A percentile compares a stretch with the other conserved stretches of the same genome.
Conservation (phyloP, 2,329 filamentous ascomycete species). For the Daldinia sp. region DNA sequence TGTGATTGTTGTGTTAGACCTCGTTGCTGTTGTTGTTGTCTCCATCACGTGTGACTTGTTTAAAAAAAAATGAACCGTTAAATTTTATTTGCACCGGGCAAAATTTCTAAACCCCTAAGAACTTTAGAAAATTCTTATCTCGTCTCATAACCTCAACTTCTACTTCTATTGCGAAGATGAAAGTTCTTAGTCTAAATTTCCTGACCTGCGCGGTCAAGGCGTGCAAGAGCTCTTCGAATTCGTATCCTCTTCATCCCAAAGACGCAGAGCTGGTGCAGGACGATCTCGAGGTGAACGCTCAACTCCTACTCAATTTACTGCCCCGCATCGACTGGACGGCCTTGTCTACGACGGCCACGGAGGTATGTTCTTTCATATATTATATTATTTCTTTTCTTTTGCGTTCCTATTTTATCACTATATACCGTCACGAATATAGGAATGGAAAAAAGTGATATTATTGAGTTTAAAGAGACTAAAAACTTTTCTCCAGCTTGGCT, state of each 20-base stretch:
- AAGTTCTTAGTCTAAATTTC: slow-evolving; percentile 95
- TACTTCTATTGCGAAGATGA: slow-evolving; percentile 70
- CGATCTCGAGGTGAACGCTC: slow-evolving; percentile 82
- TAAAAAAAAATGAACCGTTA: slow-evolving; percentile 10
- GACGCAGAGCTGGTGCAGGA: slow-evolving; percentile 91
- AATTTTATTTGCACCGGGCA: slow-evolving; percentile 16
- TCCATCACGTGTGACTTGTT: slow-evolving; percentile 41
- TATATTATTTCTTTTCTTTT: background rate
- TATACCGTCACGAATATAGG: background rate
- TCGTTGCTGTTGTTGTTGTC: slow-evolving; percentile 16
- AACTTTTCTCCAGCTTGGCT: slow-evolving; percentile 73
- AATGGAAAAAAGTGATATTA: background rate
- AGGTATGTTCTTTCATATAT: slow-evolving; percentile 65
- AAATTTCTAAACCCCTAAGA: slow-evolving; percentile 16
- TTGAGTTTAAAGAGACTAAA: slow-evolving; percentile 14
- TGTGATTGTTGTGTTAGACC: background rate
- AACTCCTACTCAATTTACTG: slow-evolving; percentile 86
- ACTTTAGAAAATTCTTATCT: slow-evolving; percentile 11
- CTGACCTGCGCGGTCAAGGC: slow-evolving; percentile 95
- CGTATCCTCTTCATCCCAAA: slow-evolving; percentile 91
- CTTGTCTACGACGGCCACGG: slow-evolving; percentile 77
- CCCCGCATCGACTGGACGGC: slow-evolving; percentile 91
- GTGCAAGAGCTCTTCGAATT: slow-evolving; percentile 83
- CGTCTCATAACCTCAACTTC: slow-evolving; percentile 9
- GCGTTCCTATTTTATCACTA: background rate